Base-by-base conservation (phyloP, 352 stramenopile species). In the Thalassiosira mediterranea region DNA sequence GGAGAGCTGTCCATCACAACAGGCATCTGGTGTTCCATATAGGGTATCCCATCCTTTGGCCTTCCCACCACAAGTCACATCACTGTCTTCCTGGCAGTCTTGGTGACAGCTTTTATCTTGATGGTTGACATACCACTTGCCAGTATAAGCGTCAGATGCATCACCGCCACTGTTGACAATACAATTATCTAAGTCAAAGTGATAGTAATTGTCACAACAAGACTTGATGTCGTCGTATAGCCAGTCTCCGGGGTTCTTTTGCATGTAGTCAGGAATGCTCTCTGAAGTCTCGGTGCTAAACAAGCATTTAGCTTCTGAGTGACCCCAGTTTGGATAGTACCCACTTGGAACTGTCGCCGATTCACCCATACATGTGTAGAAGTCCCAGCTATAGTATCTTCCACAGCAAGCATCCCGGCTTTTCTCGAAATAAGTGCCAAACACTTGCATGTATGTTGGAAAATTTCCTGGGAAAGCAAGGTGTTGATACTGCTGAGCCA, bases 371-470 rank as follows among this genome's bases (percentile, higher is more conserved):
- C 57, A 66, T 31, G 32, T 17, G 25, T 28, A 34, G 29, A 34
- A 32, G 19, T 11, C 38, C 57, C 57, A 66, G 19, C 21, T 31
- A 21, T 28, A 66, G 15, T 34, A 66, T 58, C 57, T 51, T 8
- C 53, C 7, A 19, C 57, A 66, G 23, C 57, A 66, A 32, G 57
- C 57, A 32, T 66, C 57, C 3, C 56, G 57, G 37, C 57, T 66
- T 13, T 44, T 2, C 37, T 66, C 57, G 57, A 44, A 66, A 32
- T 66, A 66, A 32, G 19, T 31, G 3, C 34, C 21, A 3, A 19
- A 15, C 3, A 60, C 11, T 31, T 66, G 2, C 57, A 66, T 28
- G 44, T 53, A 53, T 10, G 19, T 10, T 7, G 44, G 44, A 19
- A n/a, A 5, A 8, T 28, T 34, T n/a, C n/a, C n/a, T n/a, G n/a